Evolutionary conservation across 441 rosid genomes (phyloP), one percentile per base, ranked within the genome.

Genomic region (Breynia disticha): DNA sequence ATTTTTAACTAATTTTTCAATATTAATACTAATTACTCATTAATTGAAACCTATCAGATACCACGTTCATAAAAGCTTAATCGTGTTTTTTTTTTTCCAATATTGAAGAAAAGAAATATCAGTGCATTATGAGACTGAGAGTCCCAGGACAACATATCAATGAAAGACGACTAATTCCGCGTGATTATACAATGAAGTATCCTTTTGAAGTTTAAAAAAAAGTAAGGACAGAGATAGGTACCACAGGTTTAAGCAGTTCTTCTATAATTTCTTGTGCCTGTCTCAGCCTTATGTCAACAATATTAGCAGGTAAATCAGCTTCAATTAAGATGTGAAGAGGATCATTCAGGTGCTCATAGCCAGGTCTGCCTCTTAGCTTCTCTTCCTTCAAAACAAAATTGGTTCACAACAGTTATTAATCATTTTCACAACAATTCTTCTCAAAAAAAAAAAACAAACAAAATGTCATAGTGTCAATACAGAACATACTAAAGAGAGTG

Each of bases 211-310:
- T 22, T 6, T 0, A 16, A 50, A 39, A 22, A 52, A 9, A 50
- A 24, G 19, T 3, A 35, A 47, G 41, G n/a, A n/a, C 17, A 18
- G 7, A n/a, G 60, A 46, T 50, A 63, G 63, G 45, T 69, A 88
- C 98, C 96, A 88, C 95, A 47, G 97, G 98, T 63, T 91, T 88
- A 54, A 91, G 97, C 54, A 88, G 78, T 69, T 88, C 97, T 74
- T 81, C 97, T n/a, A 91, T 88, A 46, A 91, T 81, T 73, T 82
- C 91, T 67, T 91, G 98, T 11, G 98, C 98, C 62, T 91, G 96
- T 59, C 95, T 81, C 70, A 91, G 76, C 74, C 78, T 82, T 46
- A 79, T 55, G 53, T 91, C 98, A 35, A 91, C 95, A 46, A 88
- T 58, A 69, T 74, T 86, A 61, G 86, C 87, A 45, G 97, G 95